Evolutionary conservation across 768 basidiomycete genomes (phyloP), one percentile per base, ranked within the genome.

Genomic region (Tremella mesenterica): DNA sequence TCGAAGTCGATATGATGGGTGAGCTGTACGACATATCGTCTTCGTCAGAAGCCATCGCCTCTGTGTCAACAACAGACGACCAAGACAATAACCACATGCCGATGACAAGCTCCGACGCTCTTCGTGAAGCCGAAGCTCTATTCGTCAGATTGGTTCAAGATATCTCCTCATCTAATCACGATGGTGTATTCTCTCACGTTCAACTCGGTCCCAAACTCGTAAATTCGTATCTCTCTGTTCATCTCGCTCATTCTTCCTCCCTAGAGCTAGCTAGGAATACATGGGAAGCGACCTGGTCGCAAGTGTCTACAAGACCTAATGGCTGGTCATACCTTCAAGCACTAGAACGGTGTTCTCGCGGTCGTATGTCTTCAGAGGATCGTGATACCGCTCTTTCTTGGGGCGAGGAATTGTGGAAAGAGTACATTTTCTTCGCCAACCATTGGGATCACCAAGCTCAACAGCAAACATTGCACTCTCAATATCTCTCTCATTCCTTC

Each of bases 141-240:
- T 85, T 88, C 53, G 49, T 60, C n/a, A 79, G 80, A 9, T 79
- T 89, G 48, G 56, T 83, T 4, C 72, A 75, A 28, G 82, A 82
- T 48, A 18, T 5, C 10, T 12, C 28, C 14, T 18, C 14, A 21
- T 25, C 23, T 28, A 18, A n/a, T 20, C n/a, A n/a, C n/a, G n/a
- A n/a, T n/a, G 36, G 28, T 12, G 55, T 76, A 52, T 89, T 93
- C 72, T 67, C 70, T 5, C 60, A 77, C 50, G 85, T 91, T 29
- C 44, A 70, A 5, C 64, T 85, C 47, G 81, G 82, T 0, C 61
- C 86, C 0, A 77, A 79, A 1, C 78, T 95, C 5, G 62, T 91
- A 58, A 87, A 85, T 60, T 81, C 89, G 2, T 96, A 88, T 66
- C 75, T 95, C 46, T 81, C 85, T 12, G 85, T 91, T 0, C 80